Conservation (phyloP, 129 eudicot species). For the Lactuca saligna region DNA sequence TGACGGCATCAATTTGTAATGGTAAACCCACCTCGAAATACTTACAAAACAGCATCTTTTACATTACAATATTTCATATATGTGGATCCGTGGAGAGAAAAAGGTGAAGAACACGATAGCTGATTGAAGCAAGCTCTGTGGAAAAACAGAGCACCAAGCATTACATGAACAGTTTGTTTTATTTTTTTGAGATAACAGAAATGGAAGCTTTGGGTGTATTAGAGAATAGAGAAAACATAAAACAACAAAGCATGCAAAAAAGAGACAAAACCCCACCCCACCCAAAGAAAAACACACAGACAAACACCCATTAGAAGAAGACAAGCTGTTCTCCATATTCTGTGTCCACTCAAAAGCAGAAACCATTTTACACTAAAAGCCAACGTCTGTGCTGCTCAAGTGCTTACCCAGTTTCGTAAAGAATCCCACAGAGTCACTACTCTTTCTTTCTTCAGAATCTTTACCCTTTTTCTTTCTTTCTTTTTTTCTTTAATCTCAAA, state of each 20-base stretch:
- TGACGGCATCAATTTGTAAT: conserved; percentile 4
- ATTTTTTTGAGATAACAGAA: conserved; percentile 8
- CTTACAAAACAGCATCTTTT: conserved; percentile 35
- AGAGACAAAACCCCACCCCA: conserved; percentile 24
- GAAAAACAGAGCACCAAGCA: conserved; percentile 19
- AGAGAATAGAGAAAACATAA: background rate
- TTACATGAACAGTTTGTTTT: conserved; percentile 30
- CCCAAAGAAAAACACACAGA: conserved; percentile 33
- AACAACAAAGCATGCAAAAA: conserved; percentile 45
- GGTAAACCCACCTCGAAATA: conserved; percentile 40
- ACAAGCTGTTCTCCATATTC: conserved; percentile 45
- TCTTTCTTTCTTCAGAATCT: conserved; percentile 28
- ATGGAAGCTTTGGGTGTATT: conserved; percentile 9
- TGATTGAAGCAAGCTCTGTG: background rate
- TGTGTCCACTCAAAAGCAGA: conserved; percentile 41
- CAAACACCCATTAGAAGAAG: conserved; percentile 43
- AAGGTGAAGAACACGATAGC: background rate
- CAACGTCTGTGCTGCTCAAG: conserved; percentile 31
- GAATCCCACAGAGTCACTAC: conserved; percentile 34
- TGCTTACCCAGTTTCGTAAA: conserved; percentile 51
- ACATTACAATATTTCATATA: background rate
- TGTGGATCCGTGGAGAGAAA: conserved; percentile 6
- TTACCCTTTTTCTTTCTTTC: conserved; percentile 18
- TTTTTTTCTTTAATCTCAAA: conserved; percentile 20
- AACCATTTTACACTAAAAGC: conserved; percentile 42